A percentile compares a stretch with the other conserved stretches of the same genome.
Evolutionary conservation across 1,284 basidiomycete genomes (phyloP).

Genomic region (Ceratobasidium theobromae): DNA sequence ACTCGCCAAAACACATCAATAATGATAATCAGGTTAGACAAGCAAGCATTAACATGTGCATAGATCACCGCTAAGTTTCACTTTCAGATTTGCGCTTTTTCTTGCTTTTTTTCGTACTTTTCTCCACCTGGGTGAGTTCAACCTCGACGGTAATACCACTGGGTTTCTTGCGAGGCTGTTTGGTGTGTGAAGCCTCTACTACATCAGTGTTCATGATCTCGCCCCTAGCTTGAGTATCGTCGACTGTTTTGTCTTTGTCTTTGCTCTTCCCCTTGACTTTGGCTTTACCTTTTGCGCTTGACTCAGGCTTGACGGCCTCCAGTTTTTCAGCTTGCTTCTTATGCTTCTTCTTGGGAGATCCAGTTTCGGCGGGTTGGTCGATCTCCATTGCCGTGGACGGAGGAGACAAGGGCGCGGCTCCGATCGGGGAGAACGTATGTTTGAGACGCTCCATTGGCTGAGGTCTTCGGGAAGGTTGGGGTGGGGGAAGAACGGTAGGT

Average conservation of each 20-base stretch:
- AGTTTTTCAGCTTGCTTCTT: background rate
- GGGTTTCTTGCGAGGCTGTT: conserved; percentile 6
- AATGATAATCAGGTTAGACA: background rate
- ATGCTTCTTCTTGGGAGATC: conserved; percentile 18
- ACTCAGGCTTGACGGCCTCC: background rate
- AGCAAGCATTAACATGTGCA: background rate
- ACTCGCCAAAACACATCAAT: background rate
- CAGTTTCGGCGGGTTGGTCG: background rate
- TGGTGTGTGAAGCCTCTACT: background rate
- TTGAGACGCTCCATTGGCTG: conserved; percentile 33
- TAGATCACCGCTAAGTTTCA: background rate
- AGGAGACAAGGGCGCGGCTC: conserved; percentile 2
- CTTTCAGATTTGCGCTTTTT: conserved; percentile 19
- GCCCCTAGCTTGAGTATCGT: background rate
- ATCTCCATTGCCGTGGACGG: conserved; percentile 8
- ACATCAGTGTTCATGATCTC: background rate
- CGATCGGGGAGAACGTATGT: conserved; percentile 33
- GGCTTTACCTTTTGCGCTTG: background rate
- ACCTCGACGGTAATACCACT: background rate
- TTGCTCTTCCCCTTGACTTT: background rate
- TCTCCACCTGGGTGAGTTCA: background rate
- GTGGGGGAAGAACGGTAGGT: background rate
- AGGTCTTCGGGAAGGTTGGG: conserved; percentile 25
- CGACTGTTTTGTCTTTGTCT: background rate
- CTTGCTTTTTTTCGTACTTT: conserved; percentile 5